Conservation (phyloP, 768 basidiomycete species). For the Exsudoporus frostii region DNA sequence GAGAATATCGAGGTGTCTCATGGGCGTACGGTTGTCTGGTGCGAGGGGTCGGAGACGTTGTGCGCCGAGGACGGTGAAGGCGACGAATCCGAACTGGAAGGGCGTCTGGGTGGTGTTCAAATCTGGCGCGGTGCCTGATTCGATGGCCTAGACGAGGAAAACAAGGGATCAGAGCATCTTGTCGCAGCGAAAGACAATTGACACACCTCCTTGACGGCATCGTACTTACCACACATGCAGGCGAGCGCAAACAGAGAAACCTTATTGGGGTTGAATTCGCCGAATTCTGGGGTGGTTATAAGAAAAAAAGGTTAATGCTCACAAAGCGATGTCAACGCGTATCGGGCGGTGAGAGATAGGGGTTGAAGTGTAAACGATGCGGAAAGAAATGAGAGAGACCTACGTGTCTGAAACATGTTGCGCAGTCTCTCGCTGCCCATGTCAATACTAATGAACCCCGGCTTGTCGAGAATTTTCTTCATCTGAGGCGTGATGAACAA, state of each 20-base stretch:
- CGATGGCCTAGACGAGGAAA: conserved; percentile 17
- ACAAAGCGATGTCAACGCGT: not conserved
- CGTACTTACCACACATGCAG: conserved; percentile 24
- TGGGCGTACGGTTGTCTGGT: not conserved
- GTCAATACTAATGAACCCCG: conserved; percentile 23
- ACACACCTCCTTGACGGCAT: conserved; percentile 21
- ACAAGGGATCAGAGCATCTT: not conserved
- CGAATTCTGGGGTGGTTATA: conserved; percentile 17
- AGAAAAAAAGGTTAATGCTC: not conserved
- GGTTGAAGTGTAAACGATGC: not conserved
- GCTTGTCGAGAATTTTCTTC: conserved; percentile 23
- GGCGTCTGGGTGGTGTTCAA: conserved; percentile 40
- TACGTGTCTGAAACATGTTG: conserved; percentile 30
- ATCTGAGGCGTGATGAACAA: conserved; percentile 28
- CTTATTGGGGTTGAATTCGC: conserved; percentile 13
- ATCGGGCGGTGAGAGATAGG: not conserved
- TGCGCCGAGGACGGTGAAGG: conserved; percentile 40
- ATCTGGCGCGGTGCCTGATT: conserved; percentile 35
- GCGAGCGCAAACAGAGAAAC: conserved; percentile 24
- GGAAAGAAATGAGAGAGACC: conserved; percentile 3
- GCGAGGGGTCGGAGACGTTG: conserved; percentile 30
- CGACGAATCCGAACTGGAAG: conserved; percentile 42
- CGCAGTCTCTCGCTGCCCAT: conserved; percentile 29
- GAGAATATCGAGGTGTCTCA: conserved; percentile 36
- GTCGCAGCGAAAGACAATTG: not conserved